phyloP scores from a whole-genome alignment of 345 rosid species.

The Euphorbia pulcherrima region DNA sequence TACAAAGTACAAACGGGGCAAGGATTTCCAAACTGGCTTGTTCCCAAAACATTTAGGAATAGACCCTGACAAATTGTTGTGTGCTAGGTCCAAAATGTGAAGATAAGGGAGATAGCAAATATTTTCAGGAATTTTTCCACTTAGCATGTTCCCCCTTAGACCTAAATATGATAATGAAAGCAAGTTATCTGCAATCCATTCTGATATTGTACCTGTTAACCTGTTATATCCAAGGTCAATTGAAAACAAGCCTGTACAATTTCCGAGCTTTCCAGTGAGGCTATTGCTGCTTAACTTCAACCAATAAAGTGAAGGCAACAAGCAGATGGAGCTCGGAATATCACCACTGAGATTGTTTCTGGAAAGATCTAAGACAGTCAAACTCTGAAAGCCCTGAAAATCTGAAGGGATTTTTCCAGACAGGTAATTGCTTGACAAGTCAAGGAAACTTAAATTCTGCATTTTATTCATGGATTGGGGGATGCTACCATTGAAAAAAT shows the following conservation, averaged over 20 bases:
- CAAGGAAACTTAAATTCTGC: background rate
- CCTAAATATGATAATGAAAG: background rate
- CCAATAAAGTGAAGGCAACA: conserved; percentile 33
- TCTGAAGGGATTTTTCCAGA: conserved; percentile 29
- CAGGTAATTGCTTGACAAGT: conserved; percentile 24
- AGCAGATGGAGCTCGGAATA: conserved; percentile 40
- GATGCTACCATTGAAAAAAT: conserved; percentile 21
- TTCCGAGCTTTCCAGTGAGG: conserved; percentile 38
- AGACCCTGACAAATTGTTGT: conserved; percentile 13
- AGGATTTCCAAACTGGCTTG: background rate
- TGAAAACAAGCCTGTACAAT: conserved; percentile 41
- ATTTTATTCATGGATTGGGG: conserved; percentile 9
- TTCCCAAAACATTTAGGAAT: background rate
- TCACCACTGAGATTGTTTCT: conserved; percentile 40
- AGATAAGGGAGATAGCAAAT: background rate
- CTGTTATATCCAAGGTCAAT: conserved; percentile 48
- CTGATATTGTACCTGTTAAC: conserved; percentile 36
- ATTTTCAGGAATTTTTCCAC: conserved; percentile 6
- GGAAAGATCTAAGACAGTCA: conserved; percentile 29
- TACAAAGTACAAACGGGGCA: background rate
- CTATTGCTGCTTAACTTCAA: conserved; percentile 42
- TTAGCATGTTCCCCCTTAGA: conserved; percentile 12
- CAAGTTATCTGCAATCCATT: conserved; percentile 23
- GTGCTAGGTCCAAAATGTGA: conserved; percentile 14
- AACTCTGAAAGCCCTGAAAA: conserved; percentile 2